A percentile compares a stretch with the other conserved stretches of the same genome.
Conservation (phyloP, 1,284 basidiomycete genomes). For the Leccinum pseudoinsigne region DNA sequence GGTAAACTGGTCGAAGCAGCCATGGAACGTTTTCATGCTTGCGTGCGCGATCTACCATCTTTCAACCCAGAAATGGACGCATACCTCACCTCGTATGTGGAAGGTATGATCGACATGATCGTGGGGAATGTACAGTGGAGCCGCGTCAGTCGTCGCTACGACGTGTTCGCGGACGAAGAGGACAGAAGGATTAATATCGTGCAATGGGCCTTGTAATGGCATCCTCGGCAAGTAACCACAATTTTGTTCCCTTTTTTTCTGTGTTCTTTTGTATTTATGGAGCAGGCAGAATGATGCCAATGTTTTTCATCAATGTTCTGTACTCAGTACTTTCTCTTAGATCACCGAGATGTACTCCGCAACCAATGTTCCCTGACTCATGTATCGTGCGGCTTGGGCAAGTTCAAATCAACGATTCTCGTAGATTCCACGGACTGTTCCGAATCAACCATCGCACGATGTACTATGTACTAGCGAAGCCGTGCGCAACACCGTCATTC, state of each 20-base stretch:
- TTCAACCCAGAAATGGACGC: background rate
- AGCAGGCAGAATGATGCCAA: too few species aligned
- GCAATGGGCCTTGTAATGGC: background rate
- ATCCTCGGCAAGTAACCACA: background rate
- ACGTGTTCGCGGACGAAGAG: background rate
- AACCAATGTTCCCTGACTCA: too few species aligned
- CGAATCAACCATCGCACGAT: too few species aligned
- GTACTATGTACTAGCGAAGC: too few species aligned
- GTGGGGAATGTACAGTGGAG: background rate
- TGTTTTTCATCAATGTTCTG: too few species aligned
- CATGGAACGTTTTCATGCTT: background rate
- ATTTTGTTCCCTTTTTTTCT: background rate
- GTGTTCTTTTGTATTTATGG: too few species aligned
- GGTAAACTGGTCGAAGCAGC: background rate
- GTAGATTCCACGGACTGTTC: too few species aligned
- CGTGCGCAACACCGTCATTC: too few species aligned
- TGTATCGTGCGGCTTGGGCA: too few species aligned
- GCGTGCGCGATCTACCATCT: background rate
- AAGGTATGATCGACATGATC: background rate
- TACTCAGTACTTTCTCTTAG: too few species aligned
- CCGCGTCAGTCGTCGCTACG: background rate
- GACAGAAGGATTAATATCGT: background rate
- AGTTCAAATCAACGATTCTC: too few species aligned
- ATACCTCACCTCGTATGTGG: background rate
- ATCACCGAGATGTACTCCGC: too few species aligned